Conservation (phyloP, 176 grass and related monocot genomes). For the Aechmea fasciata region DNA sequence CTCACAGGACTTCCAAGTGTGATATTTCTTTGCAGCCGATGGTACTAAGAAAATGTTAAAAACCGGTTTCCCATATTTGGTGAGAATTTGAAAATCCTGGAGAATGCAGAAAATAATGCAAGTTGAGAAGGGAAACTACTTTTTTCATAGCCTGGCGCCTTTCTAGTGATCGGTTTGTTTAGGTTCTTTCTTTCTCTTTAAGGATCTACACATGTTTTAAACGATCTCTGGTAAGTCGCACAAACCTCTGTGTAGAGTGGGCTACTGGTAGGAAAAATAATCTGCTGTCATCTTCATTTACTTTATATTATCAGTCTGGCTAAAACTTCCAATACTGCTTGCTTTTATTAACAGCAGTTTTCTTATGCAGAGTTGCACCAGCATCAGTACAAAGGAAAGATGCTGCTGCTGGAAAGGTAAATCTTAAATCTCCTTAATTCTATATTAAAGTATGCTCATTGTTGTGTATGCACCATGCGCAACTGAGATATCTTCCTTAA, state of each 20-base stretch:
- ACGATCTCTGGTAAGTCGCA: neutral
- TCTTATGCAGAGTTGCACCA: conserved; percentile 1
- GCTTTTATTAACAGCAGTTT: neutral
- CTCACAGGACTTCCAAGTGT: neutral
- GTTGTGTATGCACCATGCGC: no score
- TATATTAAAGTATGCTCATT: neutral
- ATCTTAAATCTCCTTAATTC: neutral
- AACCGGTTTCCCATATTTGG: neutral
- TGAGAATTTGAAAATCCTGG: neutral
- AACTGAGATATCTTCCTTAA: no score
- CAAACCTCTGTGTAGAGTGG: neutral
- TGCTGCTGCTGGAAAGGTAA: conserved; percentile 4
- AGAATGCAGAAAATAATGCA: neutral
- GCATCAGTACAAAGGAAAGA: neutral
- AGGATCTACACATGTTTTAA: neutral
- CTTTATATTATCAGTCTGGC: neutral
- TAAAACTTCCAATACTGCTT: neutral
- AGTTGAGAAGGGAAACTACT: neutral
- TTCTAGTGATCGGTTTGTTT: neutral
- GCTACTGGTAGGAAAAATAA: neutral
- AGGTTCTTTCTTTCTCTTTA: neutral
- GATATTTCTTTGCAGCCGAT: neutral
- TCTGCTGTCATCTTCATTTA: neutral
- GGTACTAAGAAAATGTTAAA: neutral
- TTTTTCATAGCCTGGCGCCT: neutral